Percentiles rank a stretch among this genome's conserved stretches.
phyloP scores from a whole-genome alignment of 2,329 filamentous ascomycete species.

The Ambrosiella beaveri region DNA sequence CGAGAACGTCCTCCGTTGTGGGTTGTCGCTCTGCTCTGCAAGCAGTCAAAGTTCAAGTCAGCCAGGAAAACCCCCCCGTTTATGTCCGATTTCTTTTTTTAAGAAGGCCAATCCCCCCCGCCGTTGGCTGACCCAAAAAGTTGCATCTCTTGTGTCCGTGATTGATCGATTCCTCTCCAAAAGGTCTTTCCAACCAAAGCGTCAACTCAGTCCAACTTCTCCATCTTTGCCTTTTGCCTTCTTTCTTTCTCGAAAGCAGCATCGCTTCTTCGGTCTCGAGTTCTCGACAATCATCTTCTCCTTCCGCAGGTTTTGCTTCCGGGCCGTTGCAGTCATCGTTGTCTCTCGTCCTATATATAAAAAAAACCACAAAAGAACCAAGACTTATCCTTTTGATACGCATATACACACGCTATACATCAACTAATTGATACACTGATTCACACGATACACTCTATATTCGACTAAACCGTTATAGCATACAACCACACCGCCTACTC shows the following conservation, averaged over 20 bases:
- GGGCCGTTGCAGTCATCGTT: background rate
- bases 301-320: background rate
- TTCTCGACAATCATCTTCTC: background rate
- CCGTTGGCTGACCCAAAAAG: conserved; percentile 5
- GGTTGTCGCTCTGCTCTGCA: background rate
- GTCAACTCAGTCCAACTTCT: conserved; percentile 4
- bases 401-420: background rate
- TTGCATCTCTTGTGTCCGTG: conserved; percentile 6
- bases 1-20: background rate
- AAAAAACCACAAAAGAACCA: no score
- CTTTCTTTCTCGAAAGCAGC: background rate
- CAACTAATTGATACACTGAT: background rate
- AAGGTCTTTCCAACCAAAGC: conserved; percentile 7
- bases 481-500: background rate
- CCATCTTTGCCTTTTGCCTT: conserved; percentile 1
- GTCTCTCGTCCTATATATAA: background rate
- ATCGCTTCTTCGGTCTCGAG: background rate
- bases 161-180: conserved; percentile 9
- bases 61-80: background rate
- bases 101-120: conserved; percentile 9
- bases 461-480: no score
- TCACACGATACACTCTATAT: background rate
- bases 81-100: conserved; percentile 6
- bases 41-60: background rate
- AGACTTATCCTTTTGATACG: background rate